Evolutionary conservation across 2,329 filamentous ascomycete species (phyloP).

Genomic region (Juglanconis juglandina): DNA sequence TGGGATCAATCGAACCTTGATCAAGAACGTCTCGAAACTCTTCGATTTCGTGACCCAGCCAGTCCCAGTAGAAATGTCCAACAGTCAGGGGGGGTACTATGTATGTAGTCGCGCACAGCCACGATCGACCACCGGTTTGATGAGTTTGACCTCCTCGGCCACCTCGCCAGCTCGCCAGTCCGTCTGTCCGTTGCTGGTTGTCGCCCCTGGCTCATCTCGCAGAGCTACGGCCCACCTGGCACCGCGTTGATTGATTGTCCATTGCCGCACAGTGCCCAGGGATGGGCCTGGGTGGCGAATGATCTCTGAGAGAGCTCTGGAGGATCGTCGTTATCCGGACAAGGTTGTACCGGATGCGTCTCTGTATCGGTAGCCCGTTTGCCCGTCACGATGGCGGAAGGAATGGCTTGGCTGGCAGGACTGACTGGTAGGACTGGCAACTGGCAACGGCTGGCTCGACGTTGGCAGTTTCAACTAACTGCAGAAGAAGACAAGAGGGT

Average conservation of each 20-base stretch:
- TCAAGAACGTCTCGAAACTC: background rate
- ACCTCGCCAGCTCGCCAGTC: background rate
- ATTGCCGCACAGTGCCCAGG: background rate
- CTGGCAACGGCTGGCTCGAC: no score
- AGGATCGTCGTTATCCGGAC: background rate
- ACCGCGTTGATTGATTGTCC: background rate
- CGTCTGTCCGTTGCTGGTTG: background rate
- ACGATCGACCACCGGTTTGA: background rate
- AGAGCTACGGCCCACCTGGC: background rate
- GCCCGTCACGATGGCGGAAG: background rate
- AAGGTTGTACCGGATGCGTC: background rate
- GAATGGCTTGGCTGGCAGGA: background rate
- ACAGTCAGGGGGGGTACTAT: no score
- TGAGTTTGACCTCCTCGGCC: background rate
- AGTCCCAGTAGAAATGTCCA: no score
- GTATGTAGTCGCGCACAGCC: no score
- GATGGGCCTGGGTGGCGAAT: background rate
- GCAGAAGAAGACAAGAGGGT: no score
- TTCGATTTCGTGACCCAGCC: no score
- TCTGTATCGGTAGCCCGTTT: background rate
- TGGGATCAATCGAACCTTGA: background rate
- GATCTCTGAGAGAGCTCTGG: background rate
- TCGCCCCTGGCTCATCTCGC: conserved; percentile 8
- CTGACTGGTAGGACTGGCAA: background rate
- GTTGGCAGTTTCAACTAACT: no score